Percentiles rank a stretch among this genome's conserved stretches.
Evolutionary conservation across 495 filamentous ascomycete genomes (phyloP).

Genomic region (Penicillium paxilli): DNA sequence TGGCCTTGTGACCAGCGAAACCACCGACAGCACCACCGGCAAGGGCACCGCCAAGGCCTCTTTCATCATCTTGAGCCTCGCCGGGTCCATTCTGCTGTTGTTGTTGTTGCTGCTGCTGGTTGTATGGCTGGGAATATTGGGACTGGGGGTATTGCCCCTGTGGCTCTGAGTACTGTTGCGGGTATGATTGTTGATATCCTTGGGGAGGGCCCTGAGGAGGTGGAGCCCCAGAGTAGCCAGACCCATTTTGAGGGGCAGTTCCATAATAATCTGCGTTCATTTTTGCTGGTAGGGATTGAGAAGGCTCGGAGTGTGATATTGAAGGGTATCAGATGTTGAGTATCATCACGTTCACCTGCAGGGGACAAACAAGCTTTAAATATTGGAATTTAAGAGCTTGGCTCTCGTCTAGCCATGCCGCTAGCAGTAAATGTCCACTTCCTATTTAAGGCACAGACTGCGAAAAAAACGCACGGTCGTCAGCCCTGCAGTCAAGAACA

Average conservation of each 20-base stretch:
- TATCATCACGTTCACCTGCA: not conserved
- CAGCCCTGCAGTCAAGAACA: not conserved
- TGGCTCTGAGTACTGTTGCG: slow-evolving; percentile 6
- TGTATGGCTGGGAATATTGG: not conserved
- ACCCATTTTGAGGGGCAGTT: slow-evolving; percentile 3
- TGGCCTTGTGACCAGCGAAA: slow-evolving; percentile 49
- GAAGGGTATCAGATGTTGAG: slow-evolving; percentile 4
- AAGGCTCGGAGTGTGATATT: slow-evolving; percentile 3
- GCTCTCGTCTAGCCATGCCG: too few relatives aligned
- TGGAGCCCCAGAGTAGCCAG: slow-evolving; percentile 4
- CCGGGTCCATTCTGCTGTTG: slow-evolving; percentile 32
- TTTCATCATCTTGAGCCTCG: slow-evolving; percentile 46
- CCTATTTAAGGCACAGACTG: not conserved
- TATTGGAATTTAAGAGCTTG: not conserved
- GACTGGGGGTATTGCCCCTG: slow-evolving; percentile 1
- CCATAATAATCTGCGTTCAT: slow-evolving; percentile 5
- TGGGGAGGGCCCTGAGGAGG: slow-evolving; percentile 6
- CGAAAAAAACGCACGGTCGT: slow-evolving; percentile 4
- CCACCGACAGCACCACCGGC: slow-evolving; percentile 47
- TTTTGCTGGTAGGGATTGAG: slow-evolving; percentile 4
- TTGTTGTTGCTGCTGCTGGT: slow-evolving; percentile 14
- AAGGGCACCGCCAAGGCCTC: slow-evolving; percentile 46
- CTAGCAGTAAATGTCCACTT: too few relatives aligned
- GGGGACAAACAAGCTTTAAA: not conserved
- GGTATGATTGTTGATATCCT: slow-evolving; percentile 6